These are phyloP conservation scores for Castanopsis chinensis DNA, from an alignment of 306 rosid species.

Conservation along the genomic window DNA sequence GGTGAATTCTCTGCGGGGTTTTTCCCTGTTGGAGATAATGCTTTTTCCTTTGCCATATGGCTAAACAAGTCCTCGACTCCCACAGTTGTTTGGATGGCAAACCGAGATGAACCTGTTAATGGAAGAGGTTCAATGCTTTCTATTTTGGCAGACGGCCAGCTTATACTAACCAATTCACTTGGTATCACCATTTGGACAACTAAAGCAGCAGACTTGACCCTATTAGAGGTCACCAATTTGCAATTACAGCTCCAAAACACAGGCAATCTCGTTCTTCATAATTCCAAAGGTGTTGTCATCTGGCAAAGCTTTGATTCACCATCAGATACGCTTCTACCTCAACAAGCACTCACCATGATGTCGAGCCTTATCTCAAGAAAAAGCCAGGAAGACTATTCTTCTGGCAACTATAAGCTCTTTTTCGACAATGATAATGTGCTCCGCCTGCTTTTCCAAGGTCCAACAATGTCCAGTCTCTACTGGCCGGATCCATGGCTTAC, in stretches of 20 bases:
- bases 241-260: conserved; percentile 32
- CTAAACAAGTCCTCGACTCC: conserved; percentile 22
- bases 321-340: conserved; percentile 49
- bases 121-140: conserved; percentile 40
- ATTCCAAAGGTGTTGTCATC: conserved; percentile 1
- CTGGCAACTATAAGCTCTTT: conserved; percentile 42
- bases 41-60: conserved; percentile 55
- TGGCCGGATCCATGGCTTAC: conserved; percentile 29
- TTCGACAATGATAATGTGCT: conserved; percentile 44
- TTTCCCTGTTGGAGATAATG: conserved; percentile 44
- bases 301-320: conserved; percentile 63
- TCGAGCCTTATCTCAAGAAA: conserved; percentile 25
- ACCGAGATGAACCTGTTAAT: conserved; percentile 48
- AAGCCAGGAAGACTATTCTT: conserved; percentile 27
- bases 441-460: conserved; percentile 22
- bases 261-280: conserved; percentile 43
- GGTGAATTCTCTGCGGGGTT: conserved; percentile 52
- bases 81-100: conserved; percentile 58
- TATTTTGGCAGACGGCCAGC: conserved; percentile 39
- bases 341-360: conserved; percentile 29
- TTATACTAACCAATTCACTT: conserved; percentile 42
- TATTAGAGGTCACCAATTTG: not conserved
- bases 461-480: conserved; percentile 24
- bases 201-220: not conserved
- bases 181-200: conserved; percentile 37